These are phyloP conservation scores for Saccharomycopsis fodiens DNA, from an alignment of 805 yeast genomes.

Conservation along the genomic window DNA sequence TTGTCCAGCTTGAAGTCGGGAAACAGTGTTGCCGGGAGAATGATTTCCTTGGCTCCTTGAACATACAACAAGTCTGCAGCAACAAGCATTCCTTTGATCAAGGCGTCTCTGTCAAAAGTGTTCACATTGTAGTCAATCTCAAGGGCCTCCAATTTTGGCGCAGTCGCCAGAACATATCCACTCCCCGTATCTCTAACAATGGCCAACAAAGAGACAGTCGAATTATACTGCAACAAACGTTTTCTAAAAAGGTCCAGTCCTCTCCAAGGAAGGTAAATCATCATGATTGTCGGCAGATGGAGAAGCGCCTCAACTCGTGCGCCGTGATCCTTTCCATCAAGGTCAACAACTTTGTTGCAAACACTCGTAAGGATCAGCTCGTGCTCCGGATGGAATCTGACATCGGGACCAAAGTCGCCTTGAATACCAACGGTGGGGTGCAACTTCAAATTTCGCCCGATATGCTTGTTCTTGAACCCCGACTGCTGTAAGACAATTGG, in stretches of 20 bases:
- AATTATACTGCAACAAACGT: neutral
- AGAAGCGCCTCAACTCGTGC: neutral
- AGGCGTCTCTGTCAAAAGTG: neutral
- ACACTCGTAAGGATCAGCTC: neutral
- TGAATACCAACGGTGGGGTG: neutral
- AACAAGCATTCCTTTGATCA: neutral
- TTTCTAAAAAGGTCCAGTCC: neutral
- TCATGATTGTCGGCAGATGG: neutral
- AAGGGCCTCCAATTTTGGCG: neutral
- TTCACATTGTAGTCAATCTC: neutral
- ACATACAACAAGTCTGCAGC: neutral
- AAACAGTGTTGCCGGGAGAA: neutral
- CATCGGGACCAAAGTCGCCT: neutral
- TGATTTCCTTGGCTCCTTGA: neutral
- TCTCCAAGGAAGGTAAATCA: neutral
- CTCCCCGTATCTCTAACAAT: neutral
- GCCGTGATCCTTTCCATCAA: neutral
- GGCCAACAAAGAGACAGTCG: neutral
- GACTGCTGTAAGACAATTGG: neutral
- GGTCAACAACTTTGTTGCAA: neutral
- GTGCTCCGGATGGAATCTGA: neutral
- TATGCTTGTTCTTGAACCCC: neutral
- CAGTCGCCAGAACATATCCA: neutral
- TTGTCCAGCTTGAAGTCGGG: neutral
- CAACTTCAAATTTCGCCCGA: neutral